Conservation (phyloP, 2,329 filamentous ascomycete species). For the Lachnellula cervina region DNA sequence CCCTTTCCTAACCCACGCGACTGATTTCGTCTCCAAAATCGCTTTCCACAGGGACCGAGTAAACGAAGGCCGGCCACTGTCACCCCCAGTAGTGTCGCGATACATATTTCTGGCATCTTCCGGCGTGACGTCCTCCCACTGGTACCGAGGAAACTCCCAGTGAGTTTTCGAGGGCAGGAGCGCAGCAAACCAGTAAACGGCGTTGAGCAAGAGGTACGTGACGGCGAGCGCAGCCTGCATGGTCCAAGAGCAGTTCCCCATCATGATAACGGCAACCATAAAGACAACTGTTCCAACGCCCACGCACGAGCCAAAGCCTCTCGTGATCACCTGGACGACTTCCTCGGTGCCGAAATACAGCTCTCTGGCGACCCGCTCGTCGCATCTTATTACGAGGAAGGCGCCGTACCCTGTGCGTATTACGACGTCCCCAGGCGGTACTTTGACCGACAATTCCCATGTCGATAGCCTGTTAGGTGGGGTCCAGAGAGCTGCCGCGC, state of each 20-base stretch:
- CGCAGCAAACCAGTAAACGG: neutral
- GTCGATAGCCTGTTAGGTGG: neutral
- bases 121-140: neutral
- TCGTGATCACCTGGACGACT: neutral
- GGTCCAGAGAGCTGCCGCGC: neutral
- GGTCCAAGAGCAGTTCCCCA: neutral
- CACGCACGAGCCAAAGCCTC: neutral
- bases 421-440: neutral
- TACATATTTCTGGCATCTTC: too few species aligned
- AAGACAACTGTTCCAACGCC: neutral
- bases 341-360: neutral
- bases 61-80: neutral
- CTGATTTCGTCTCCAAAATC: neutral
- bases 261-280: neutral
- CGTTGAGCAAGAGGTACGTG: slow-evolving; percentile 1
- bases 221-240: slow-evolving; percentile 3
- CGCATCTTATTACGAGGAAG: neutral
- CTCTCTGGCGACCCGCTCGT: neutral
- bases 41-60: neutral
- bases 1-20: neutral
- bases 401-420: neutral
- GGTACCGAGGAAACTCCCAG: neutral
- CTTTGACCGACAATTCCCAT: neutral
- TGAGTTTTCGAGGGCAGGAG: neutral
- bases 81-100: too few species aligned